Conservation (phyloP, 108 stramenopile genomes). For the Nitzschia inconspicua region DNA sequence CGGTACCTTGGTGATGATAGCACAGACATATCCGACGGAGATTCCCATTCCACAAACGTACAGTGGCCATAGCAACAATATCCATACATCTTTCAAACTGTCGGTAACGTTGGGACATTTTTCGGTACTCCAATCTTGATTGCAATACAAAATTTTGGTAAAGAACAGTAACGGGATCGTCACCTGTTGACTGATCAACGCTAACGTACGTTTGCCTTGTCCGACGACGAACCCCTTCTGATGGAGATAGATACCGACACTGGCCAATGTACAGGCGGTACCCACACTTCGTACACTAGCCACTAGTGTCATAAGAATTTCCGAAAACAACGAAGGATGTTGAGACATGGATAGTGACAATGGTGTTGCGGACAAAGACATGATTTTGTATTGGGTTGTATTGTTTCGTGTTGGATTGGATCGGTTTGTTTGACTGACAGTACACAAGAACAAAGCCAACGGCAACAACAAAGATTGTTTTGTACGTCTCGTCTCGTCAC, state of each 20-base stretch:
- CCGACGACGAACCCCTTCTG: slow-evolving; percentile 57
- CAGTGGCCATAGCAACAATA: slow-evolving; percentile 72
- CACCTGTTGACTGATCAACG: slow-evolving; percentile 76
- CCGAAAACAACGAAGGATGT: too few relatives aligned
- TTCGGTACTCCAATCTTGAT: slow-evolving; percentile 48
- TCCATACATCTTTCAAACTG: slow-evolving; percentile 58
- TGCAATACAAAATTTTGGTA: slow-evolving; percentile 87
- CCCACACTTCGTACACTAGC: slow-evolving; percentile 71
- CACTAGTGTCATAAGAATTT: slow-evolving; percentile 47
- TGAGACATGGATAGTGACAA: too few relatives aligned
- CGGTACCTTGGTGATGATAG: slow-evolving; percentile 49
- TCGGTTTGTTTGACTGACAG: too few relatives aligned
- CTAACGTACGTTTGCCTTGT: slow-evolving; percentile 67
- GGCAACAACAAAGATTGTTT: too few relatives aligned
- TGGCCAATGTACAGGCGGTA: slow-evolving; percentile 72
- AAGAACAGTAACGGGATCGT: slow-evolving; percentile 86
- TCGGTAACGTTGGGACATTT: slow-evolving; percentile 69
- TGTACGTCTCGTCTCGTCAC: too few relatives aligned
- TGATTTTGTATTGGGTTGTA: too few relatives aligned
- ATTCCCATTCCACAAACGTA: slow-evolving; percentile 63
- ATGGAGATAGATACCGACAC: slow-evolving; percentile 71
- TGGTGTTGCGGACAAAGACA: too few relatives aligned
- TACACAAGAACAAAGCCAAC: too few relatives aligned
- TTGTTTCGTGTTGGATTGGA: too few relatives aligned
- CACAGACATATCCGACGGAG: slow-evolving; percentile 54